These are phyloP conservation scores for Pythium vanterpoolii DNA, from an alignment of 352 stramenopile species.

Conservation along the genomic window DNA sequence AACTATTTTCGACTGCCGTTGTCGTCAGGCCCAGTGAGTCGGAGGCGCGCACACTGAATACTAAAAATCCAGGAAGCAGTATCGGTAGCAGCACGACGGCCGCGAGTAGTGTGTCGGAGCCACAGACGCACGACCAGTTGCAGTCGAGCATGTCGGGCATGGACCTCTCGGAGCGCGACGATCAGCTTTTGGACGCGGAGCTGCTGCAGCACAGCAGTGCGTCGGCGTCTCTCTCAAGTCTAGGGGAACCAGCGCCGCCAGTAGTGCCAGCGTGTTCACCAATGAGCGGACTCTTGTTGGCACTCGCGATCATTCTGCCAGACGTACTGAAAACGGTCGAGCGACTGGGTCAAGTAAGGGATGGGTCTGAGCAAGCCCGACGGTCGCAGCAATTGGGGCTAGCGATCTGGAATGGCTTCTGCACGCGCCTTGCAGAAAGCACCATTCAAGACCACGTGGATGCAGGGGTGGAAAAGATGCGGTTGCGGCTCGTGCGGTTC, in stretches of 20 bases:
- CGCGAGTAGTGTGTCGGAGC: constrained; percentile 3
- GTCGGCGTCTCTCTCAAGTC: constrained; percentile 6
- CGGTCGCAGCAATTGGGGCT: constrained; percentile 9
- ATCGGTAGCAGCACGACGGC: constrained; percentile 16
- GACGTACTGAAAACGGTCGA: constrained; percentile 43
- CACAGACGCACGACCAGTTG: not conserved
- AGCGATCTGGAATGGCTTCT: constrained; percentile 42
- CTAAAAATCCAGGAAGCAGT: not conserved
- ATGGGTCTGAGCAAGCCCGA: not conserved
- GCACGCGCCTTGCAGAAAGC: constrained; percentile 29
- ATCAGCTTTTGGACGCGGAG: constrained; percentile 11
- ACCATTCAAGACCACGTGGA: not conserved
- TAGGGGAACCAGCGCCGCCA: not conserved
- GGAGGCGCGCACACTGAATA: not conserved
- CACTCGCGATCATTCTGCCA: constrained; percentile 45
- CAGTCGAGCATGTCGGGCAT: not conserved
- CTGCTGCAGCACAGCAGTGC: constrained; percentile 3
- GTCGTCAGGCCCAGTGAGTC: not conserved
- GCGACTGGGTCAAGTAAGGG: constrained; percentile 21
- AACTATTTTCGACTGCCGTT: constrained; percentile 3
- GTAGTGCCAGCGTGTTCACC: constrained; percentile 18
- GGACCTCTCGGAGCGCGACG: constrained; percentile 17
- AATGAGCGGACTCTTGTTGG: constrained; percentile 29
- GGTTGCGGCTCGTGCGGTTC: constrained; percentile 39
- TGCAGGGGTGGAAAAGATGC: constrained; percentile 26